Conservation (phyloP, 441 rosid species). For the Adansonia gregorii region DNA sequence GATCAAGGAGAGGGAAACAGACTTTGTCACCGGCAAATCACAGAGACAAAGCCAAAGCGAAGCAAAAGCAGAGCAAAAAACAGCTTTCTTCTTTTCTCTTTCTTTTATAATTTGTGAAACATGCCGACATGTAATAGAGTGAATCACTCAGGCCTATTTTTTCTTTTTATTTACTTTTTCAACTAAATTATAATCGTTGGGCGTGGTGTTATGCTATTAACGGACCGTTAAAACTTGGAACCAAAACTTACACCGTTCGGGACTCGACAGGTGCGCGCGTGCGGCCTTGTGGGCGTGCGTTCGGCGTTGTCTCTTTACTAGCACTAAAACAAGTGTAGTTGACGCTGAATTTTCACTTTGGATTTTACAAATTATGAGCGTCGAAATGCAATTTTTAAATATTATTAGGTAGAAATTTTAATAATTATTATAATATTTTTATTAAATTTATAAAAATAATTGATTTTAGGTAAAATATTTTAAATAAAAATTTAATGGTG, state of each 20-base stretch:
- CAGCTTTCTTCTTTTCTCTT: constrained; percentile 37
- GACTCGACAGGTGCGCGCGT: constrained; percentile 13
- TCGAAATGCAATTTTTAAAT: too few relatives aligned
- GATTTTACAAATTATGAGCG: not conserved
- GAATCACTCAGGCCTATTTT: constrained; percentile 37
- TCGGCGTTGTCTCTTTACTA: not conserved
- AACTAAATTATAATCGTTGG: not conserved
- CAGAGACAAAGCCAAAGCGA: constrained; percentile 44
- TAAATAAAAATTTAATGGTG: too few relatives aligned
- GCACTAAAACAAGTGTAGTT: not conserved
- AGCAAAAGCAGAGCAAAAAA: constrained; percentile 49
- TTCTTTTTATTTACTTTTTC: not conserved
- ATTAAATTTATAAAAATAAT: too few relatives aligned
- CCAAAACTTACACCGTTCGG: constrained; percentile 5
- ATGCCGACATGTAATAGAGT: constrained; percentile 72
- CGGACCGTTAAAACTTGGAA: constrained; percentile 23
- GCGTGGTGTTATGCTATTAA: constrained; percentile 23
- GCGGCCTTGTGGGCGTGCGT: constrained; percentile 17
- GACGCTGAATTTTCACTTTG: constrained; percentile 7
- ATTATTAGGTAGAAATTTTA: too few relatives aligned
- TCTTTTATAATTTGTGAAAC: constrained; percentile 26
- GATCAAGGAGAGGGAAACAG: constrained; percentile 50
- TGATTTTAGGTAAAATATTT: too few relatives aligned
- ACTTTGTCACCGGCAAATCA: constrained; percentile 75
- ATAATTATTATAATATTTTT: too few relatives aligned